These are phyloP conservation scores for Ceratocystis cacaofunesta DNA, from an alignment of 2,329 filamentous ascomycete genomes.

Conservation along the genomic window DNA sequence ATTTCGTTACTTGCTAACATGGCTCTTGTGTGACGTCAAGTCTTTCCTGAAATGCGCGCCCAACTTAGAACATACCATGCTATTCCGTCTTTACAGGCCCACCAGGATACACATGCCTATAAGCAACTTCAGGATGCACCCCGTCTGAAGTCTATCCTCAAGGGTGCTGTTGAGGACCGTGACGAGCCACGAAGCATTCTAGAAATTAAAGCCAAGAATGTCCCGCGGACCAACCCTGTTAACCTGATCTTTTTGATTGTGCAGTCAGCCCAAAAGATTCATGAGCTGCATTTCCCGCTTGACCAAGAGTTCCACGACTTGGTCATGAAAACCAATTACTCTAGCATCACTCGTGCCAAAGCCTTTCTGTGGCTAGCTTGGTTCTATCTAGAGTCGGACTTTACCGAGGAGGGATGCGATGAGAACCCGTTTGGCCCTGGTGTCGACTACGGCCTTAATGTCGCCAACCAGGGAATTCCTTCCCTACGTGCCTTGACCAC, in stretches of 20 bases:
- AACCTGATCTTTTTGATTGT: conserved; percentile 94
- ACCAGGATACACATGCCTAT: conserved; percentile 89
- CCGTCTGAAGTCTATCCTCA: conserved; percentile 88
- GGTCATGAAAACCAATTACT: conserved; percentile 76
- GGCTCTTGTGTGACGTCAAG: conserved; percentile 37
- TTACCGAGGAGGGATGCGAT: conserved; percentile 70
- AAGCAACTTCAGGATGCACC: conserved; percentile 96
- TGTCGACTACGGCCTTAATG: conserved; percentile 48
- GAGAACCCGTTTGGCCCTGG: conserved; percentile 79
- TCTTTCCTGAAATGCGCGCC: conserved; percentile 98
- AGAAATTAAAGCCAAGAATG: conserved; percentile 53
- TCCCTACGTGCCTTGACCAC: conserved; percentile 48
- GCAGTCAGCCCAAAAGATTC: conserved; percentile 77
- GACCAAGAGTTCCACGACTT: conserved; percentile 89
- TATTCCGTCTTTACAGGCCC: conserved; percentile 87
- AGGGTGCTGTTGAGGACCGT: conserved; percentile 85
- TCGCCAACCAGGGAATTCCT: conserved; percentile 56
- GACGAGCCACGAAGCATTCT: conserved; percentile 70
- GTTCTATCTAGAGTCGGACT: conserved; percentile 97
- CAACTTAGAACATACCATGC: conserved; percentile 96
- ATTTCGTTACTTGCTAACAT: background rate
- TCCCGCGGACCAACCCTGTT: conserved; percentile 81
- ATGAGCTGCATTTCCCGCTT: conserved; percentile 77
- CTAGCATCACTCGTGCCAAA: conserved; percentile 65
- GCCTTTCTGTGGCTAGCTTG: conserved; percentile 98